Evolutionary conservation across 305 asterid species (phyloP).

Genomic region (Fraxinus platypoda): DNA sequence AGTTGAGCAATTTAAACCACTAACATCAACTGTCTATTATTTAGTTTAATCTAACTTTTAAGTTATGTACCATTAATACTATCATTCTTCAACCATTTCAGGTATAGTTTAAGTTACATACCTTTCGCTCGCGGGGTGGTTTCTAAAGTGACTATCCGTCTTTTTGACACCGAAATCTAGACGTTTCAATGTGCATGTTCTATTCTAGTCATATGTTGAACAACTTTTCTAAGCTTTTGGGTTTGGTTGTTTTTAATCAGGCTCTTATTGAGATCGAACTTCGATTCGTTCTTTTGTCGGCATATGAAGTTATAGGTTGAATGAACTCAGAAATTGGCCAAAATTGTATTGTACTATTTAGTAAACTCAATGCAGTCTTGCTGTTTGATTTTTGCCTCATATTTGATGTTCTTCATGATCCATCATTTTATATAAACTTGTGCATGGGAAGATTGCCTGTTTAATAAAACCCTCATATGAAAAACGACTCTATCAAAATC

Average conservation of each 20-base stretch:
- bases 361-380: background rate
- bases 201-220: slow-evolving; percentile 11
- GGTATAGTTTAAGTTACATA: slow-evolving; percentile 94
- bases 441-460: too few species aligned
- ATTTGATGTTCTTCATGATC: background rate
- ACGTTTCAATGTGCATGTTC: slow-evolving; percentile 7
- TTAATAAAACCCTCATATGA: too few species aligned
- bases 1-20: background rate
- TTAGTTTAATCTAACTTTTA: background rate
- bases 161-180: slow-evolving; percentile 90
- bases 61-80: slow-evolving; percentile 5
- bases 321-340: background rate
- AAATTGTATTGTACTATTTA: background rate
- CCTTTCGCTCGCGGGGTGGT: slow-evolving; percentile 92
- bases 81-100: slow-evolving; percentile 37
- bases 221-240: slow-evolving; percentile 13
- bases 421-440: too few species aligned
- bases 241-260: slow-evolving; percentile 9
- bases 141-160: slow-evolving; percentile 68
- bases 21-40: background rate
- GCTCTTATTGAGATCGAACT: background rate
- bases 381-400: background rate
- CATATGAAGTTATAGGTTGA: background rate
- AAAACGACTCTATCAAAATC: too few species aligned
- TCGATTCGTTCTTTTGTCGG: slow-evolving; percentile 25